Evolutionary conservation across 306 rosid genomes (phyloP).

Genomic region (Cucumis sativus): Cucumber_9930_V3 NC_026661.2:4634001-4634500

Average conservation of each 20-base stretch:
- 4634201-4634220: constrained; percentile 50
- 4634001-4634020: not conserved
- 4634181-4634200: constrained; percentile 27
- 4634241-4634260: constrained; percentile 49
- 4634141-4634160: not conserved
- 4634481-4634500: constrained; percentile 84
- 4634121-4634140: not conserved
- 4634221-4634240: constrained; percentile 53
- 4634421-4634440: constrained; percentile 70
- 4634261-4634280: constrained; percentile 62
- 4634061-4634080: not conserved
- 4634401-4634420: constrained; percentile 83
- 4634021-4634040: not conserved
- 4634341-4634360: constrained; percentile 35
- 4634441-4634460: constrained; percentile 92
- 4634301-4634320: constrained; percentile 74
- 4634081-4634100: not conserved
- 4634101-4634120: not conserved
- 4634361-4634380: constrained; percentile 47
- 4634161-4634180: not conserved
- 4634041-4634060: not conserved
- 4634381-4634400: constrained; percentile 69
- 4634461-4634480: constrained; percentile 72
- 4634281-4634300: constrained; percentile 80
- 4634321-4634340: constrained; percentile 78